Percentiles rank a stretch among this genome's conserved stretches.
phyloP scores from a whole-genome alignment of 2,329 filamentous ascomycete species.

The Colletotrichum sp. region DNA sequence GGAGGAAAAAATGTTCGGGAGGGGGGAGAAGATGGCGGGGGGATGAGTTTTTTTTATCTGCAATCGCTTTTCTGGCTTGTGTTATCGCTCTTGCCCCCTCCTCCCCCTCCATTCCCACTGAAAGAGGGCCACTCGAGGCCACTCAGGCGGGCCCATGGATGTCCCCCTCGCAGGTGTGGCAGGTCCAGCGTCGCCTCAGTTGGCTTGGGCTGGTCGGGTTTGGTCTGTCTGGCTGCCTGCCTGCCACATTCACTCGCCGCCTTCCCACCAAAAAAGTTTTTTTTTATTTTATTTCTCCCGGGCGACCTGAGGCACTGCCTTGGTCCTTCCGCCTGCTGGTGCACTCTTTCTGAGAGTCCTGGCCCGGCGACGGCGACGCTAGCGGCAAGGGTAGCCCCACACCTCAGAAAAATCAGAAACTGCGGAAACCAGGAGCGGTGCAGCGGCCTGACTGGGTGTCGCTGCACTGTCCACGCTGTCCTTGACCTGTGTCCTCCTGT shows the following conservation, averaged over 20 bases:
- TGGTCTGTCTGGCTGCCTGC: background rate
- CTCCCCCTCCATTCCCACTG: background rate
- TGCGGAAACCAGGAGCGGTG: constrained; percentile 19
- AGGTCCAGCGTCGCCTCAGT: background rate
- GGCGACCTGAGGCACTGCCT: background rate
- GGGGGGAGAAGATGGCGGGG: constrained; percentile 22
- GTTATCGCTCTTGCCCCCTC: constrained; percentile 12
- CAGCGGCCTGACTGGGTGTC: constrained; percentile 22
- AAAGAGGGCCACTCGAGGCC: background rate
- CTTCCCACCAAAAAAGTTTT: constrained; percentile 26
- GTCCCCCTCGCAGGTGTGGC: background rate
- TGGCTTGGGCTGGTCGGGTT: background rate
- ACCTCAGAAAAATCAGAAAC: constrained; percentile 20
- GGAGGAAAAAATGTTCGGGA: constrained; percentile 24
- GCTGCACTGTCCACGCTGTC: background rate
- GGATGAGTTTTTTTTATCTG: constrained; percentile 38
- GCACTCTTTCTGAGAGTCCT: background rate
- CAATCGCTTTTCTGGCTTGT: constrained; percentile 14
- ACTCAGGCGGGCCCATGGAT: background rate
- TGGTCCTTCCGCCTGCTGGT: background rate
- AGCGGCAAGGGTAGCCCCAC: constrained; percentile 20
- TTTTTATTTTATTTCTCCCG: constrained; percentile 10
- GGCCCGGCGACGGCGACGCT: constrained; percentile 22
- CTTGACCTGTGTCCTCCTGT: background rate
- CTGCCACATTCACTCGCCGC: background rate